Evolutionary conservation across 2,329 filamentous ascomycete species (phyloP), one percentile per base, ranked within the genome.

Genomic region (Cladosporium sp.): DNA sequence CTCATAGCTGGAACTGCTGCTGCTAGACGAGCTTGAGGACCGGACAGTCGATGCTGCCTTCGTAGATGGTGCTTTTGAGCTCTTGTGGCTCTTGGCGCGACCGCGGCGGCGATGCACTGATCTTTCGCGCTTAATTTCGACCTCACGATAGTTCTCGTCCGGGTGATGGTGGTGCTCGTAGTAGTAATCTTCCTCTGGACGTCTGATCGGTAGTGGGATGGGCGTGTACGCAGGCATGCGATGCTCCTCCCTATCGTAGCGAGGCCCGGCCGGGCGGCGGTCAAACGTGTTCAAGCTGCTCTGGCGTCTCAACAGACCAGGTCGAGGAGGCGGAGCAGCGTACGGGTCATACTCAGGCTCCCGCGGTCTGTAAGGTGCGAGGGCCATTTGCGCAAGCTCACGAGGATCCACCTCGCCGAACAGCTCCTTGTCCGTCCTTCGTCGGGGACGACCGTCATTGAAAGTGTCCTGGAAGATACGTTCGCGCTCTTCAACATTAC

Each of bases 241-340:
- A 65, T 86, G 86, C 61, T 88, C 85, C 54, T 86, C 83, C 19
- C 81, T 74, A 38, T 87, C 79, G 61, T 81, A 81, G 45, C 82
- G 80, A 34, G 81, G 79, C 15, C 54, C 54, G 57, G 80, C 66
- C 1, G 89, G 88, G 28, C 85, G 85, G 51, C 92, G 86, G 74
- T 97, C 92, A 70, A 91, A 96, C 0, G 89, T 96, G 72, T 96
- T 92, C 39, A 96, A 80, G 55, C 91, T 96, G 14, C 91, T 96
- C 72, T 96, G 92, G 43, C 92, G 85, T 59, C 92, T 84, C 52
- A 94, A 70, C 63, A 92, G 81, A 30, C 80, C 80, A 2, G 91
- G 92, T 47, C 88, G 82, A 36, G 82, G 82, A 36, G 82, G 80
- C 47, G 78, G 76, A 43, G 79, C 75, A 59, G 80, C 79, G 34